Evolutionary conservation across 177 flowering plant species (phyloP).

Genomic region (Tripterygium wilfordii): DNA sequence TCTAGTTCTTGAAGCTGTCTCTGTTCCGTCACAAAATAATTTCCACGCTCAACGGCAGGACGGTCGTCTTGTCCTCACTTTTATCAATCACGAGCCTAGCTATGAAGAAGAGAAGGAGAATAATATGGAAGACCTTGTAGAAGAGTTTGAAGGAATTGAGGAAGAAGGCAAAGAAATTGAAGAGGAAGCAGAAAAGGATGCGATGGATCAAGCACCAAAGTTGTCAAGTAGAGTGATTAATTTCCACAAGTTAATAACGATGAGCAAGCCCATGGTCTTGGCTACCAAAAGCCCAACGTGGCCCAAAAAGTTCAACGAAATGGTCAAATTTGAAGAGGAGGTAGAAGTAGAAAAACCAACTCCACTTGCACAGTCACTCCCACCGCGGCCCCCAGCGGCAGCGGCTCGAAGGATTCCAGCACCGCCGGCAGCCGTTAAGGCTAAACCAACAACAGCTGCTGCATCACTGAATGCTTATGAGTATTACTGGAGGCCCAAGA

Average conservation of each 20-base stretch:
- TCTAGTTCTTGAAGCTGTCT: slow-evolving; percentile 68
- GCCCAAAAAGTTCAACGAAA: slow-evolving; percentile 20
- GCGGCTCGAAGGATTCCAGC: slow-evolving; percentile 15
- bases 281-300: slow-evolving; percentile 33
- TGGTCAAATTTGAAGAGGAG: slow-evolving; percentile 12
- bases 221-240: slow-evolving; percentile 23
- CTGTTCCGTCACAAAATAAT: slow-evolving; percentile 37
- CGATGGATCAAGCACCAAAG: slow-evolving; percentile 16
- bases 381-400: slow-evolving; percentile 21
- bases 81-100: too few relatives aligned
- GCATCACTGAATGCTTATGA: slow-evolving; percentile 53
- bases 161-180: background rate
- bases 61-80: slow-evolving; percentile 75
- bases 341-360: slow-evolving; percentile 11
- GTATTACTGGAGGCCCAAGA: slow-evolving; percentile 62
- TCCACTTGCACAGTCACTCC: slow-evolving; percentile 31
- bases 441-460: slow-evolving; percentile 7
- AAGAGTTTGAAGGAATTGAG: slow-evolving; percentile 3
- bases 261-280: slow-evolving; percentile 34
- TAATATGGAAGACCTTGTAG: slow-evolving; percentile 10
- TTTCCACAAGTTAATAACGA: slow-evolving; percentile 33
- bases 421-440: slow-evolving; percentile 10
- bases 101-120: slow-evolving; percentile 3
- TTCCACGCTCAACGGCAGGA: slow-evolving; percentile 65
- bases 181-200: slow-evolving; percentile 4